Conservation (phyloP, 768 basidiomycete genomes). For the Hortiboletus flavorubellus region DNA sequence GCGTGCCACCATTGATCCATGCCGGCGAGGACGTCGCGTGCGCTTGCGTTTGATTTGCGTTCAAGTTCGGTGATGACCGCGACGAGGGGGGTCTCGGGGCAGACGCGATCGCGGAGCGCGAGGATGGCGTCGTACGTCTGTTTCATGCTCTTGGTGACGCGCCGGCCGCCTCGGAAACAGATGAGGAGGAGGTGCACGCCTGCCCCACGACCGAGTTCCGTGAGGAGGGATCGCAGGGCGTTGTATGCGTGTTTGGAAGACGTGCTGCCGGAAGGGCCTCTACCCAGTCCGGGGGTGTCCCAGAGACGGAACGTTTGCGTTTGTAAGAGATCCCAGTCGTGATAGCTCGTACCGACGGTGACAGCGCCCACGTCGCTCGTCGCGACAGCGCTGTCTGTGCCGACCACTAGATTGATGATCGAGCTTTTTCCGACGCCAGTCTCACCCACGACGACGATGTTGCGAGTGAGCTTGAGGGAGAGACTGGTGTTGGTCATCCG, state of each 20-base stretch:
- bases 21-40: slow-evolving; percentile 4
- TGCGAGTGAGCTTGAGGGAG: slow-evolving; percentile 19
- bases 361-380: slow-evolving; percentile 17
- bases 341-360: slow-evolving; percentile 21
- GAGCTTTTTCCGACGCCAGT: slow-evolving; percentile 30
- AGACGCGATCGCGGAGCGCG: slow-evolving; percentile 15
- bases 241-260: slow-evolving; percentile 13
- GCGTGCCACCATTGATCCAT: slow-evolving; percentile 25
- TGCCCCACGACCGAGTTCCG: slow-evolving; percentile 12
- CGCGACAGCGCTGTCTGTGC: slow-evolving; percentile 13
- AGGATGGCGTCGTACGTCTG: slow-evolving; percentile 18
- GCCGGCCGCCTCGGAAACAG: slow-evolving; percentile 19
- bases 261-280: slow-evolving; percentile 10
- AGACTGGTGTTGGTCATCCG: slow-evolving; percentile 2
- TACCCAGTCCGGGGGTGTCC: slow-evolving; percentile 23
- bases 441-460: slow-evolving; percentile 41
- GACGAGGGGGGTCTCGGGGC: slow-evolving; percentile 18
- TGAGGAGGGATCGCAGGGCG: slow-evolving; percentile 22
- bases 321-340: slow-evolving; percentile 21
- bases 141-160: slow-evolving; percentile 19
- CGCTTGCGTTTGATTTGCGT: background rate
- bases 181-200: slow-evolving; percentile 22
- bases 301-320: slow-evolving; percentile 25
- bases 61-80: slow-evolving; percentile 23
- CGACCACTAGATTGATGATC: slow-evolving; percentile 16